Base-by-base conservation (phyloP, 805 yeast genomes). In the Metschnikowia dekortorum region DNA sequence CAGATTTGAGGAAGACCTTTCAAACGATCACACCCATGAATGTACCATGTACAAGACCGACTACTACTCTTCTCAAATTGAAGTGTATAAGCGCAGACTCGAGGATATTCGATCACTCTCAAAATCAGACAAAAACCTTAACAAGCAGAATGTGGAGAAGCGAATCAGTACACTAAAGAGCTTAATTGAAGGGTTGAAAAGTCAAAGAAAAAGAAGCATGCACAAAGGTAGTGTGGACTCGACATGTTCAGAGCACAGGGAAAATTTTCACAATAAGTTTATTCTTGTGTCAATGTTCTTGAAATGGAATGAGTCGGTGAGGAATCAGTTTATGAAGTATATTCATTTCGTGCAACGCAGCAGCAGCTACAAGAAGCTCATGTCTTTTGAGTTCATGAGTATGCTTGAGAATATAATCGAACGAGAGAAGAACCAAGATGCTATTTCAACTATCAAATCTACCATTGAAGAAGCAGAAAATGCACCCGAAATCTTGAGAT, bases 381-480 rank as follows among this genome's bases (percentile, higher is more conserved):
- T 73, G 41, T 64, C 73, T 4, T 67, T 63, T 52, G 74, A 68
- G 32, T 62, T 73, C 4, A 64, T 74, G 29, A 50, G 60, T 7
- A 61, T 70, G 22, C 59, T 74, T 13, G 70, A 70, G 36, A 68
- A 64, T 3, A 57, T 72, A 2, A 65, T 71, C 38, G 64, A 62
- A 14, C 55, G 50, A 31, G 53, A 51, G 16, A 54, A 50, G 6
- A 22, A 35, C 76, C 14, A 84, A 38, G 94, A 87, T 58, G 89
- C 85, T 58, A 51, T 29, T 1, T 44, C 42, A n/a, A 54, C 60
- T 0, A 35, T 54, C 9, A 39, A 26, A 5, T 31, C 55, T 3
- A 50, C 58, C 11, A 4, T 41, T 5, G n/a, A 39, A 6, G 48
- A 37, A 18, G 32, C 16, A 11, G 32, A 34, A 16, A 44, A 26